Evolutionary conservation across 768 basidiomycete genomes (phyloP), one percentile per base, ranked within the genome.

Genomic region (Russula sp.): DNA sequence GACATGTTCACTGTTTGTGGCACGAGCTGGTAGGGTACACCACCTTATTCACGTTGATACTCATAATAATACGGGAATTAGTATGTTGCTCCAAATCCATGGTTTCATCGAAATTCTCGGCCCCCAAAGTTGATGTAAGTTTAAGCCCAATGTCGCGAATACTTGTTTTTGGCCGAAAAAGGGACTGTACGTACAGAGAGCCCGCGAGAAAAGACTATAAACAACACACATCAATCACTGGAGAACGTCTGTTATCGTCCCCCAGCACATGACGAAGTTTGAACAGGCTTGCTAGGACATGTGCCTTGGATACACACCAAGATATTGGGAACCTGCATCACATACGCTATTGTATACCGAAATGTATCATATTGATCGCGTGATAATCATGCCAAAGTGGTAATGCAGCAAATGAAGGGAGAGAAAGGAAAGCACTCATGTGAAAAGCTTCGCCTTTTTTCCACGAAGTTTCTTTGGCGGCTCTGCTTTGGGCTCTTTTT

Each of bases 391-490:
- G 44, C n/a, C 16, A 16, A 47, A 11, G 52, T 47, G 35, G 53
- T 27, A 49, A 54, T 27, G n/a, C 39, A 51, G 52, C 35, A 31
- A 44, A 55, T 16, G 20, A 55, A 27, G 3, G 60, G 27, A 27
- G 27, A 27, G 44, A 50, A 50, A 20, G 22, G 32, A 48, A 63
- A 27, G 50, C 18, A 27, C 56, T 59, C 18, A 56, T 32, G 35
- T 42, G 18, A 35, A 6, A 27, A 8, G 32, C 55, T 60, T 66
- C 7, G 77, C 79, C 76, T 88, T 90, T 80, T 84, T 86, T 60
- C 89, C 88, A 70, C 90, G 80, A 65, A 77, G 65, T 78, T 90
- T 91, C 81, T 84, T 90, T 54, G 82, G 77, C 71, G 81, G 88
- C 67, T 74, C 69, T 11, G 82, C 71, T 75, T 88, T 90, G 74